A percentile compares a stretch with the other conserved stretches of the same genome.
Conservation (phyloP, 192 early-diverging fungal genomes). For the Spizellomyces punctatus region DNA sequence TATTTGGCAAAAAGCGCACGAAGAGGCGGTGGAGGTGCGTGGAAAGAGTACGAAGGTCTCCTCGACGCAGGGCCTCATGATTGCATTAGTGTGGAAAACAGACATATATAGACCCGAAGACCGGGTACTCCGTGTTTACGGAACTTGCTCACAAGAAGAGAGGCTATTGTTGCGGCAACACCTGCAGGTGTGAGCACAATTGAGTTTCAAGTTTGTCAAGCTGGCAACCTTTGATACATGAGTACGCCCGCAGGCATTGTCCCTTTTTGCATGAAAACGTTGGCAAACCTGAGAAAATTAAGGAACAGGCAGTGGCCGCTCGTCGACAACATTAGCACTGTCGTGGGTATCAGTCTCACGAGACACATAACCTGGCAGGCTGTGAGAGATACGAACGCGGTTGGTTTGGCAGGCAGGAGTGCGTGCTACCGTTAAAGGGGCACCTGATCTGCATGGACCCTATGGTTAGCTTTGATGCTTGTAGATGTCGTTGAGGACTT, state of each 20-base stretch:
- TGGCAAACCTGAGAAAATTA: constrained; percentile 53
- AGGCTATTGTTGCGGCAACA: constrained; percentile 67
- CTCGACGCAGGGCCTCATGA: not conserved
- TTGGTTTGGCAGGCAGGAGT: too few relatives aligned
- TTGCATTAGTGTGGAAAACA: constrained; percentile 26
- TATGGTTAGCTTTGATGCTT: too few relatives aligned
- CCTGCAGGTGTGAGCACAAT: constrained; percentile 43
- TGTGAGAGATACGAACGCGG: too few relatives aligned
- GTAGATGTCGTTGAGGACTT: too few relatives aligned
- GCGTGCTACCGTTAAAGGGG: too few relatives aligned
- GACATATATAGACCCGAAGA: constrained; percentile 67
- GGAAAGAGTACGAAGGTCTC: not conserved
- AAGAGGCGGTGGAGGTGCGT: not conserved
- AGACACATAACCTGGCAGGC: too few relatives aligned
- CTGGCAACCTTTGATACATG: not conserved
- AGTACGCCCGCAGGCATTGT: constrained; percentile 49
- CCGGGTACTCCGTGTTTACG: constrained; percentile 69
- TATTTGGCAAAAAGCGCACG: not conserved
- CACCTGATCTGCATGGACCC: too few relatives aligned
- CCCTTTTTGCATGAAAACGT: constrained; percentile 63
- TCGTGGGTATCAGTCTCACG: too few relatives aligned
- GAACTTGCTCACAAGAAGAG: constrained; percentile 58
- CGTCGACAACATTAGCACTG: not conserved
- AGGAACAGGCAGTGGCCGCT: constrained; percentile 12
- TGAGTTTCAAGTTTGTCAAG: constrained; percentile 3